A percentile compares a stretch with the other conserved stretches of the same genome.
Evolutionary conservation across 2,329 filamentous ascomycete species (phyloP).

Genomic region (Helicocarpus griseus): DNA sequence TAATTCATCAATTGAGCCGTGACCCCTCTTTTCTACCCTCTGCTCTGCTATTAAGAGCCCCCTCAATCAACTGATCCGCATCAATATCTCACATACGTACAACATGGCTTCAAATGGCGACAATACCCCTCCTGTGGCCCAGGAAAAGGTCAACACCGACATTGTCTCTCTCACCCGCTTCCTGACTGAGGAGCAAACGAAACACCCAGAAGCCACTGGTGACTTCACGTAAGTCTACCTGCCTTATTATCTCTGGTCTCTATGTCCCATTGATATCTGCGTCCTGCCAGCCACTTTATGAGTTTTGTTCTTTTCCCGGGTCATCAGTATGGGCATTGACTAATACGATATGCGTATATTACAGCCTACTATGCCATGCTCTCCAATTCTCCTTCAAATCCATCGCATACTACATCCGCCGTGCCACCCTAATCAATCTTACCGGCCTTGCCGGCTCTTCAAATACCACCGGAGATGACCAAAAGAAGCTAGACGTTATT

Average conservation of each 20-base stretch:
- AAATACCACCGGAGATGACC: slow-evolving; percentile 93
- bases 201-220: slow-evolving; percentile 89
- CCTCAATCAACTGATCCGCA: slow-evolving; percentile 1
- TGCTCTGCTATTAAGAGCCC: no score
- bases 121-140: slow-evolving; percentile 44
- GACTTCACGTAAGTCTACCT: slow-evolving; percentile 76
- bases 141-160: slow-evolving; percentile 85
- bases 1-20: neutral
- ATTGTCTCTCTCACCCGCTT: slow-evolving; percentile 93
- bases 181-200: slow-evolving; percentile 89
- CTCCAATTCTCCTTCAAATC: slow-evolving; percentile 99
- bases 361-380: slow-evolving; percentile 85
- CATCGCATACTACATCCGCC: slow-evolving; percentile 97
- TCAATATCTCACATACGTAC: slow-evolving; percentile 5
- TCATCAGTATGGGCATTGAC: no score
- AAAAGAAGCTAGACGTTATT: slow-evolving; percentile 99
- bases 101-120: slow-evolving; percentile 35
- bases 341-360: neutral
- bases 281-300: neutral
- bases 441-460: slow-evolving; percentile 89
- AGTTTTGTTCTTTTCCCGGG: no score
- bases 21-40: neutral
- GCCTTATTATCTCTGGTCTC: neutral
- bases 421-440: slow-evolving; percentile 88
- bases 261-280: neutral